These are phyloP conservation scores for Penicillium sp. DNA, from an alignment of 2,329 filamentous ascomycete genomes.

Conservation along the genomic window DNA sequence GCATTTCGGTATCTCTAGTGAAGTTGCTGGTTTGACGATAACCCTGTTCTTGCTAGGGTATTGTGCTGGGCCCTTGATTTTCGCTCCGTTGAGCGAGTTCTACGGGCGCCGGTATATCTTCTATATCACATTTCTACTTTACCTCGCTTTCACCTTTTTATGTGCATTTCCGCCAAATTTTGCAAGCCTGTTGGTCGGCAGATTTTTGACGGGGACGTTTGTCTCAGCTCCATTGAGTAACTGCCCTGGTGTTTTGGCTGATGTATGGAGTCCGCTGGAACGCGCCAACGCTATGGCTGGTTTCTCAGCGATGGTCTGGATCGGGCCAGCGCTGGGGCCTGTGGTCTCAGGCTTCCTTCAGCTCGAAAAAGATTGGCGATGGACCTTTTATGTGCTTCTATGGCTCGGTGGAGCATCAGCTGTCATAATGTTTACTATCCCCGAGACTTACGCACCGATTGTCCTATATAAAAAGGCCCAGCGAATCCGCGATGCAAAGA, in stretches of 20 bases:
- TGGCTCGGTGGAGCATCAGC: conserved; percentile 46
- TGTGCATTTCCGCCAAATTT: conserved; percentile 64
- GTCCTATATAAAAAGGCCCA: conserved; percentile 62
- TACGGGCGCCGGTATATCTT: conserved; percentile 61
- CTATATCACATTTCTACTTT: conserved; percentile 44
- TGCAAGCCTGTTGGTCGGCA: conserved; percentile 58
- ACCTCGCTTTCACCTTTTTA: conserved; percentile 50
- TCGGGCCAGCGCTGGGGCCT: conserved; percentile 61
- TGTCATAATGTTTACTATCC: conserved; percentile 62
- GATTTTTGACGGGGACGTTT: conserved; percentile 63
- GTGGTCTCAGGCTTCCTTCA: conserved; percentile 64
- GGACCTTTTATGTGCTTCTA: conserved; percentile 53
- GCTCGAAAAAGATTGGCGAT: conserved; percentile 57
- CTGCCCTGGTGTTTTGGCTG: conserved; percentile 58
- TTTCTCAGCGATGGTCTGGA: conserved; percentile 61
- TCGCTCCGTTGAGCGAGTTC: conserved; percentile 71
- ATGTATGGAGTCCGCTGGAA: conserved; percentile 60
- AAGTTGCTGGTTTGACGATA: conserved; percentile 62
- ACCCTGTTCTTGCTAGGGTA: conserved; percentile 70
- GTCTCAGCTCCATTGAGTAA: conserved; percentile 56
- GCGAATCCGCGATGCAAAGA: conserved; percentile 56
- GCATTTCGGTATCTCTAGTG: conserved; percentile 56
- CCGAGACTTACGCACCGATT: conserved; percentile 61
- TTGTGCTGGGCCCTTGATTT: conserved; percentile 65
- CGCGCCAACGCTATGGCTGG: conserved; percentile 62